Base-by-base conservation (phyloP, 352 stramenopile species). In the Globisporangium mamillatum region DNA sequence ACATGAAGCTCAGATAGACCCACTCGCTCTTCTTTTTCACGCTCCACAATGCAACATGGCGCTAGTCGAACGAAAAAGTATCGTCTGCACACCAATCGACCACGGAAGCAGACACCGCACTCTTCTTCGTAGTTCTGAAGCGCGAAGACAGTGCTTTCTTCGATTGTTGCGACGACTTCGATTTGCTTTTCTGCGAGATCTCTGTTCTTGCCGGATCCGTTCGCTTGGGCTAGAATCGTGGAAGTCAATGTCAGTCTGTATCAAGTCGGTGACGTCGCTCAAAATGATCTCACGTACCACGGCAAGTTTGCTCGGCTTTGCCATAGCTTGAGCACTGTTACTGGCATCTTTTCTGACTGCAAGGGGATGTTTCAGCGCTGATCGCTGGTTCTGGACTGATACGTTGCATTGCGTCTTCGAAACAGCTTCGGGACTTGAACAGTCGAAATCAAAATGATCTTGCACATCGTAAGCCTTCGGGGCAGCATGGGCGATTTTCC, bases 81-180 rank as follows among this genome's bases (percentile, higher is more conserved):
- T 64, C 59, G 9, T 53, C 41, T 24, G 59, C 59, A 38, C 59
- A 44, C 59, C 59, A 64, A 54, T 57, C 41, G 24, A 64, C 44
- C 14, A 18, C 41, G 6, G 59, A 64, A 44, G 59, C 38, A 8
- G 59, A 64, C 12, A 12, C 20, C n/a, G 41, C 22, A 44, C 59
- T 64, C 27, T 64, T 56, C 59, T 64, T 64, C 41, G 50, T 56
- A 14, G 41, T 24, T 38, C 59, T 27, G 16, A 64, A 22, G 12
- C 59, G 59, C 25, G 59, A 64, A 1, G 25, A 25, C 18, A 53
- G 22, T 20, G 41, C 16, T 25, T 64, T 64, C 59, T 64, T 64
- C 14, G 24, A 10, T 4, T 38, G 59, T 24, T 64, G 59, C 2
- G 59, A 64, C 22, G 18, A 53, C 25, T 64, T 64, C 41, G 59